A percentile compares a stretch with the other conserved stretches of the same genome.
Evolutionary conservation across 192 early-diverging fungal species (phyloP).

Genomic region (Ambispora gerdemannii): DNA sequence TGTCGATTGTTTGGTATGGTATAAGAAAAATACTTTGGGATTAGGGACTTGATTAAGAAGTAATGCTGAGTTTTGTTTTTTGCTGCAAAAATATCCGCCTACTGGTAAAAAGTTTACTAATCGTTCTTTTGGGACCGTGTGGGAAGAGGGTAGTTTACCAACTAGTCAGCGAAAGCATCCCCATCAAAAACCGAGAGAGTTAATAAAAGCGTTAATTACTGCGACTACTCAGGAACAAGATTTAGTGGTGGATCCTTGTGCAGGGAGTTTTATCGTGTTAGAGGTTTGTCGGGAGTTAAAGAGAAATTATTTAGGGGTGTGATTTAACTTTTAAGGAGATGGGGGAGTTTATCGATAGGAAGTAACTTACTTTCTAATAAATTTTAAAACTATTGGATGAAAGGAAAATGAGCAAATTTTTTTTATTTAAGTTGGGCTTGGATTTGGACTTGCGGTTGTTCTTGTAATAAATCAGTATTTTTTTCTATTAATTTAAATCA

Average conservation of each 20-base stretch:
- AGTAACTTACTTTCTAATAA: background rate
- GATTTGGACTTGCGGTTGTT: too few relatives aligned
- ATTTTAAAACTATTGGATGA: too few relatives aligned
- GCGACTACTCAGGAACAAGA: background rate
- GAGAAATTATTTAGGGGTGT: background rate
- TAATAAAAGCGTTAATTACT: background rate
- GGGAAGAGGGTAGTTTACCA: background rate
- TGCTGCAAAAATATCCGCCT: background rate
- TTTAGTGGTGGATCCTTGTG: slow-evolving; percentile 19
- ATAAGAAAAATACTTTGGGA: slow-evolving; percentile 12
- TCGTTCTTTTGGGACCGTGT: background rate
- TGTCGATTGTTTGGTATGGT: too few relatives aligned
- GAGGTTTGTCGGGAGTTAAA: slow-evolving; percentile 14
- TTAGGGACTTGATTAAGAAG: slow-evolving; percentile 7
- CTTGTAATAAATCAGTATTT: too few relatives aligned
- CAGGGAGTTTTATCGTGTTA: background rate
- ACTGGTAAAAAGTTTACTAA: slow-evolving; percentile 13
- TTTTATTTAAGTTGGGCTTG: too few relatives aligned
- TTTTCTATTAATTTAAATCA: too few relatives aligned
- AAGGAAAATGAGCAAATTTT: too few relatives aligned
- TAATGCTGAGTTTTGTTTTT: slow-evolving; percentile 25
- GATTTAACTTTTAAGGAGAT: slow-evolving; percentile 18
- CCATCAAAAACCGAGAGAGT: slow-evolving; percentile 1
- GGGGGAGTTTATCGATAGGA: too few relatives aligned
- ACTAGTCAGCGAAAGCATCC: background rate